Base-by-base conservation (phyloP, 139 green algal genomes). In the Chlorella sp. region DNA sequence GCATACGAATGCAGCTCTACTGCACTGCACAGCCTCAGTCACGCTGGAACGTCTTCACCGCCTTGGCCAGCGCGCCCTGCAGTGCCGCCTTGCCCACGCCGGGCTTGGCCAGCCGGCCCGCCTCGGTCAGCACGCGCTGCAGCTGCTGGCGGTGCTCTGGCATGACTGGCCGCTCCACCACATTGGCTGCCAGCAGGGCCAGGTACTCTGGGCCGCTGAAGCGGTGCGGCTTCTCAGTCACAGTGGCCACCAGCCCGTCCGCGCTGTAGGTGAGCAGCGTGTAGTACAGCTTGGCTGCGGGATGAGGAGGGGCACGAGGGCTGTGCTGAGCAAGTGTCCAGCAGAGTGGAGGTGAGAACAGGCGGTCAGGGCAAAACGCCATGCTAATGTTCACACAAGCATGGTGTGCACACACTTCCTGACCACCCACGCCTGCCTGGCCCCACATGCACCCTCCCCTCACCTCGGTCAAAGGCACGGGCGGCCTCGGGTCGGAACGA, bases 201-300 rank as follows among this genome's bases (percentile, higher is more conserved):
- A 83, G 56, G 82, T 90, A 96, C 68, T 96, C 94, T 4, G 84
- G 44, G 13, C 88, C 78, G 20, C 67, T 70, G 76, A 90, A 96
- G 47, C 91, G 88, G 30, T 82, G 81, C 6, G 94, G 93, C 65
- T 76, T 82, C 38, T 93, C 89, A 0, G 51, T 75, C 9, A 88
- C 91, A 12, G 89, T 83, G 6, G 71, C 71, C 36, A 96, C 75
- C 76, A 96, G 70, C 32, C 88, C 90, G 26, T 92, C 90, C 20
- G 80, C 41, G n/a, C 84, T 74, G 56, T 88, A 81, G 17, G 84
- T 85, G 51, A 95, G 80, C 78, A 94, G 71, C 16, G 64, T 83
- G 83, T 90, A 94, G 85, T 92, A 94, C 38, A 80, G 82, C 70
- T 87, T 88, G 56, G 80, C 70, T 60, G 51, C 51, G 13, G 51